A percentile compares a stretch with the other conserved stretches of the same genome.
Conservation (phyloP, 164 flowering plant species). For the Akebia trifoliata region DNA sequence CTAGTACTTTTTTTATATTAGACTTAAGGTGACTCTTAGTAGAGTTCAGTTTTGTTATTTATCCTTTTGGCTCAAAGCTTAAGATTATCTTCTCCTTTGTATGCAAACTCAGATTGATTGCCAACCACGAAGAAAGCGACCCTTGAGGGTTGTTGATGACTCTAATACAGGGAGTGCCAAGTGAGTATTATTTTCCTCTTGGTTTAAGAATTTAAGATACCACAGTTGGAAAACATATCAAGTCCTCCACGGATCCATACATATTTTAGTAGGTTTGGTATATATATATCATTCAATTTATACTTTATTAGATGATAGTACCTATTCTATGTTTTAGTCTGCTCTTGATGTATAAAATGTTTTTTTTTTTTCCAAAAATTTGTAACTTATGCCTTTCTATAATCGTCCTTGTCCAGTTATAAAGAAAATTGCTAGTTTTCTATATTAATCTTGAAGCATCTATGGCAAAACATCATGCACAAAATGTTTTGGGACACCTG, state of each 20-base stretch:
- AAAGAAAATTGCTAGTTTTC: no score
- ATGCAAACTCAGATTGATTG: constrained; percentile 72
- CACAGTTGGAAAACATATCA: background rate
- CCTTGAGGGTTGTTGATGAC: constrained; percentile 83
- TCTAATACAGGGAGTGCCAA: constrained; percentile 77
- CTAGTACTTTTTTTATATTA: no score
- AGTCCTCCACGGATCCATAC: no score
- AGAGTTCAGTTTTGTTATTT: background rate
- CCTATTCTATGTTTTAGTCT: background rate
- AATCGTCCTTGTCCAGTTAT: no score
- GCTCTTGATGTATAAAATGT: background rate
- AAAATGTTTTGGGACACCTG: constrained; percentile 74
- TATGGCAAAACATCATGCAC: constrained; percentile 89
- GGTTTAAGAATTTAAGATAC: background rate
- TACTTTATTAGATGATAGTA: background rate
- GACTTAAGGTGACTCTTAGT: constrained; percentile 58
- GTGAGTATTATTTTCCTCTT: constrained; percentile 36
- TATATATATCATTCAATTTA: background rate
- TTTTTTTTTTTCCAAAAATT: no score
- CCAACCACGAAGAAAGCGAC: constrained; percentile 75
- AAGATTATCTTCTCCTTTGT: constrained; percentile 8
- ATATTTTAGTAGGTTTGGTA: background rate
- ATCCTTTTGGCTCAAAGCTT: background rate
- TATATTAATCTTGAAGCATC: constrained; percentile 96
- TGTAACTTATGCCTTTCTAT: no score